Evolutionary conservation across 2,329 filamentous ascomycete species (phyloP), one percentile per base, ranked within the genome.

Genomic region (Xylaria sp.): DNA sequence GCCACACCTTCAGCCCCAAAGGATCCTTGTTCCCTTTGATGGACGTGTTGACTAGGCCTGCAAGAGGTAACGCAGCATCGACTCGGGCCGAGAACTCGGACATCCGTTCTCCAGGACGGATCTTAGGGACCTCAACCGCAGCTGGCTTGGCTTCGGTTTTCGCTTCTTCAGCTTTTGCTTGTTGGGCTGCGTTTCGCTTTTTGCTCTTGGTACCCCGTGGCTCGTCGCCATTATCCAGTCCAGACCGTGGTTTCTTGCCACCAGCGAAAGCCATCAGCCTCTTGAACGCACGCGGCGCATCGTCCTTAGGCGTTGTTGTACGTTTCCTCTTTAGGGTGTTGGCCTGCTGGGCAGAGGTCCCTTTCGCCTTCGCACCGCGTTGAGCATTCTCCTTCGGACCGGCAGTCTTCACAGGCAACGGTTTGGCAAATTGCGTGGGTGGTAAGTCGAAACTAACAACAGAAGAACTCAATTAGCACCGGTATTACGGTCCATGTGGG

Each of bases 241-340:
- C 90, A 10, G 86, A 87, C 5, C 86, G 85, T 10, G 86, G 79
- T 69, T 85, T 87, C 76, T 89, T 90, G n/a, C 88, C 85, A 18
- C 84, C 81, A 48, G 91, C 87, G 72, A 90, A 88, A 40, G 92
- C 89, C 92, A 98, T 96, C 70, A 98, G 82, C 13, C 94, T 90
- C 70, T 89, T 88, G 80, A 99, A 99, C 1, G 92, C 93, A 73
- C 93, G 92, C 0, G 96, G 96, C 1, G 92, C 94, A 81, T 98
- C 96, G 78, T 97, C 90, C 47, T 87, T 84, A 35, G 79, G 80
- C 60, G 79, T 75, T 53, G 71, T 75, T 40, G 78, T 79, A 68
- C 81, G 78, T 81, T 85, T 90, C 81, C 82, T 82, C 74, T 86
- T 85, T 59, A 76, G 70, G 78, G 80, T 84, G 75, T 82, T 88